A percentile compares a stretch with the other conserved stretches of the same genome.
Evolutionary conservation across 352 stramenopile genomes (phyloP).

Genomic region (Peronosclerospora sorghi): DNA sequence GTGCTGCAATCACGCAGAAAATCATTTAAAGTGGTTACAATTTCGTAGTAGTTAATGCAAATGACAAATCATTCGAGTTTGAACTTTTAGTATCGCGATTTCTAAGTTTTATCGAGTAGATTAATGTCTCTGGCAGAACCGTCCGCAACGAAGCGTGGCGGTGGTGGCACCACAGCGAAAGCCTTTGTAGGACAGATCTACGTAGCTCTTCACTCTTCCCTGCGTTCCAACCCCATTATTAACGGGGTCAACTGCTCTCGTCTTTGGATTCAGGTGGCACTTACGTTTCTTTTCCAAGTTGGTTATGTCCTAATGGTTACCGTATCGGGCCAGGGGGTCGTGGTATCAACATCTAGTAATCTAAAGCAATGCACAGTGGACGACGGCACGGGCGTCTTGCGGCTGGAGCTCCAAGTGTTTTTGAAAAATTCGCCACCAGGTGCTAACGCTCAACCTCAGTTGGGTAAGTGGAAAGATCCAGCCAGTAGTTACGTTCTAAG

Average conservation of each 20-base stretch:
- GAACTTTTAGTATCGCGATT: not conserved
- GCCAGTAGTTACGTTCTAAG: too few species aligned
- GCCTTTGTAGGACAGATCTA: constrained; percentile 51
- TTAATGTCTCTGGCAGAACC: not conserved
- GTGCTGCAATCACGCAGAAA: constrained; percentile 88
- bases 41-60: not conserved
- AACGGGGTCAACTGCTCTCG: constrained; percentile 51
- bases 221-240: constrained; percentile 33
- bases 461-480: constrained; percentile 11
- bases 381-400: too few species aligned
- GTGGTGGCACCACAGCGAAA: constrained; percentile 30
- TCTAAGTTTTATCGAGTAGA: not conserved
- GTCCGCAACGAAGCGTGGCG: not conserved
- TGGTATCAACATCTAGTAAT: too few species aligned
- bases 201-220: constrained; percentile 23
- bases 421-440: too few species aligned
- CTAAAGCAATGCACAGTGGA: too few species aligned
- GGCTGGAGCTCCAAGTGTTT: too few species aligned
- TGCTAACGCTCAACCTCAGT: too few species aligned
- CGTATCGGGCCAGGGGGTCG: too few species aligned
- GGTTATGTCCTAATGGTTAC: constrained; percentile 25
- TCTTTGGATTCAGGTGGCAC: constrained; percentile 65
- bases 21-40: constrained; percentile 40
- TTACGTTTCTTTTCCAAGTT: not conserved
- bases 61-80: not conserved